Evolutionary conservation across 1,139 yeast species (phyloP), one percentile per base, ranked within the genome.

Genomic region (Blastobotrys ciferrii): DNA sequence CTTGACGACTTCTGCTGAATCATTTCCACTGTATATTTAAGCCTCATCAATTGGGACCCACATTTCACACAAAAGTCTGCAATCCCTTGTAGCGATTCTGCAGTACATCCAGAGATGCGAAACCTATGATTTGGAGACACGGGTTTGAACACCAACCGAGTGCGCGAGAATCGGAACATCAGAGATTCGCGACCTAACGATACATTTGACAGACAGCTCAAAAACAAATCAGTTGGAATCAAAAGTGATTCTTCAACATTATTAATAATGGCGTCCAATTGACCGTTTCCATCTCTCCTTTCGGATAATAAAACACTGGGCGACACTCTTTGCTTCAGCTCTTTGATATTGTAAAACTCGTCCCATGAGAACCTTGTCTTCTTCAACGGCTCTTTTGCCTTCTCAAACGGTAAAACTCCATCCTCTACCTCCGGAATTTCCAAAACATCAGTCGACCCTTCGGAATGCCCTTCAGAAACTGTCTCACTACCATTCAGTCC

Each of bases 41-140:
- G 51, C 14, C 70, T 55, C 7, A 56, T 48, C 4, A 61, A 17
- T 18, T 58, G 55, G 28, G 63, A 53, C 11, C 70, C 70, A 15
- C 61, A 54, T 1, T 42, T 47, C 17, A 59, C 45, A 30, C 61
- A 59, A 12, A 45, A 41, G 1, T 53, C 42, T 4, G 55, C 43
- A n/a, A 62, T 41, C 6, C 47, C 49, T 2, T 49, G 37, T 12
- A 57, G 42, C 11, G 56, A 32, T 14, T 49, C 50, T 4, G 46
- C 36, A 2, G 58, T 51, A 23, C 58, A 50, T 3, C 62, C 64
- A 13, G 50, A 44, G 5, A 57, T 45, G 6, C 63, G 57, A 33
- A 48, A 45, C 17, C 46, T 43, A 11, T 41, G 40, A 28, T 47
- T 39, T 2, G 43, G 33, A 11, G 39, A 46, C 17, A 35, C 39